phyloP scores from a whole-genome alignment of 2,329 filamentous ascomycete genomes.

The Curvularia spicifera region DNA sequence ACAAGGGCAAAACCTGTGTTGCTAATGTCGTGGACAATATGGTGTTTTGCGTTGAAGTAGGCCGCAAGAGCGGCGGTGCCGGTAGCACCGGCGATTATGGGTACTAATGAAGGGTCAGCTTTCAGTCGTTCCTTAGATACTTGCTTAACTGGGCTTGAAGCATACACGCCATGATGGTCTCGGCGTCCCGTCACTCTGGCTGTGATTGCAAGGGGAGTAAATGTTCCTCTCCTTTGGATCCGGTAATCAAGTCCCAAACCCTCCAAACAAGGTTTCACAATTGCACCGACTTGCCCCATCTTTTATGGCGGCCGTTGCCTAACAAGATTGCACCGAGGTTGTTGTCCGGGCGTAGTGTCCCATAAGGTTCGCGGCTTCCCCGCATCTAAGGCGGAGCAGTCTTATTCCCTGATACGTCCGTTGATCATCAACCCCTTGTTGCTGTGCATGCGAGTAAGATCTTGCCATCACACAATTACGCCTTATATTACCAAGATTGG shows the following conservation, averaged over 20 bases:
- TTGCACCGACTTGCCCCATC: background rate
- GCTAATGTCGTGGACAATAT: slow-evolving; percentile 39
- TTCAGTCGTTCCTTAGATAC: background rate
- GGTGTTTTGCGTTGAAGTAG: slow-evolving; percentile 48
- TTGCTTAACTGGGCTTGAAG: background rate
- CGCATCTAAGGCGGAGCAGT: background rate
- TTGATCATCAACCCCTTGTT: background rate
- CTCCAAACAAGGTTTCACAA: no score
- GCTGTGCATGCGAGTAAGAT: background rate
- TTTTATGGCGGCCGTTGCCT: background rate
- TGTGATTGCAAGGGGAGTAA: background rate
- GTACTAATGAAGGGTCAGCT: slow-evolving; percentile 26
- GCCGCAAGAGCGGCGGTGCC: slow-evolving; percentile 40
- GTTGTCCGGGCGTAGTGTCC: background rate
- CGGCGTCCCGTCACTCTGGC: background rate
- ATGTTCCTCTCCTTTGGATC: background rate
- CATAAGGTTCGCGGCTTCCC: background rate
- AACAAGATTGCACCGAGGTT: slow-evolving; percentile 7
- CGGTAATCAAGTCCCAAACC: background rate
- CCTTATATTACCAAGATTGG: background rate
- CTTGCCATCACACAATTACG: background rate
- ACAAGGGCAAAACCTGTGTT: slow-evolving; percentile 25
- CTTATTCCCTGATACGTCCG: background rate
- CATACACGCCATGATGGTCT: slow-evolving; percentile 20
- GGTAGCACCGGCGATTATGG: slow-evolving; percentile 37